phyloP scores from a whole-genome alignment of 2,329 filamentous ascomycete genomes.

The Cercospora janseana region DNA sequence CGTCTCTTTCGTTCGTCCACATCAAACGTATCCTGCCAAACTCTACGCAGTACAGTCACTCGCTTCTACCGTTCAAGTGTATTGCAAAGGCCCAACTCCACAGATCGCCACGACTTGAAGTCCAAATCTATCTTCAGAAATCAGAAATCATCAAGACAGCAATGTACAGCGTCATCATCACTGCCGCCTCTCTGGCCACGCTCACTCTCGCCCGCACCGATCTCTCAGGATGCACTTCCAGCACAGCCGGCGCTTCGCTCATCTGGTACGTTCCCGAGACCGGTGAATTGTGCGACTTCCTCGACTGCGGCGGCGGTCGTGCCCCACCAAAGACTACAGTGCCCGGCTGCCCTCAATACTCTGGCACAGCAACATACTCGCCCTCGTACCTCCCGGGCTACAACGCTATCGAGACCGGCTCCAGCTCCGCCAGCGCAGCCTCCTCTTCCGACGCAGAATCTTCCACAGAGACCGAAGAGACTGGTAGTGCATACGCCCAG shows the following conservation, averaged over 20 bases:
- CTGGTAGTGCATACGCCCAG: conserved; percentile 1
- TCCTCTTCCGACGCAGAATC: not conserved
- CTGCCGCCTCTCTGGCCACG: conserved; percentile 33
- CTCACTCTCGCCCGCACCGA: conserved; percentile 40
- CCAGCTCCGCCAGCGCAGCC: conserved; percentile 7
- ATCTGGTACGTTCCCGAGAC: conserved; percentile 63
- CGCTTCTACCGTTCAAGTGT: too few species aligned
- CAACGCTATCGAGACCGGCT: conserved; percentile 20
- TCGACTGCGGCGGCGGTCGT: conserved; percentile 67
- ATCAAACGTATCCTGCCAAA: too few species aligned
- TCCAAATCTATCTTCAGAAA: too few species aligned
- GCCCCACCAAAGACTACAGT: conserved; percentile 62
- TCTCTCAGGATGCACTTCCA: conserved; percentile 47
- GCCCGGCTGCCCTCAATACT: conserved; percentile 59
- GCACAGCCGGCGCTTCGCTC: conserved; percentile 47
- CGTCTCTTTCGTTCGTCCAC: too few species aligned
- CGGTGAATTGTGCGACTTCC: conserved; percentile 62
- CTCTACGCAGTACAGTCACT: too few species aligned
- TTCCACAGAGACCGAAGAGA: not conserved
- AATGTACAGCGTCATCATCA: conserved; percentile 33
- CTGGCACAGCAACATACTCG: conserved; percentile 55
- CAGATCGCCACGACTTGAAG: too few species aligned
- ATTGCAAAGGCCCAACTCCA: too few species aligned
- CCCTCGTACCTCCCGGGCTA: conserved; percentile 50
- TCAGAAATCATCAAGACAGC: not conserved